Conservation (phyloP, 768 basidiomycete species). For the Trametes cinnabarina region DNA sequence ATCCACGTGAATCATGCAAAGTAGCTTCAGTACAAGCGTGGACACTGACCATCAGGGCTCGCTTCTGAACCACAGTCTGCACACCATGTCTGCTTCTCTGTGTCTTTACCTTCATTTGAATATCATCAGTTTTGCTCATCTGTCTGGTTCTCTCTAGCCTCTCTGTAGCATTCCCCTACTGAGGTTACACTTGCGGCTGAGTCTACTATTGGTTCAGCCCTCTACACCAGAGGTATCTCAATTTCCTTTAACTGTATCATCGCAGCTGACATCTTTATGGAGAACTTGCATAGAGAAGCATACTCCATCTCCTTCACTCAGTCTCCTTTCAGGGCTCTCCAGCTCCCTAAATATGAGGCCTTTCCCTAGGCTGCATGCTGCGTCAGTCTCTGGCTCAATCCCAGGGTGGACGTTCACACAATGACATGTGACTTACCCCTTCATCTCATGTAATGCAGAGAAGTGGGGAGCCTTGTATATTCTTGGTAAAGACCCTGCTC, state of each 20-base stretch:
- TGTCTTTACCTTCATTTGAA: not conserved
- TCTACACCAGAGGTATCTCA: slow-evolving; percentile 3
- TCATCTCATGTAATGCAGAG: slow-evolving; percentile 27
- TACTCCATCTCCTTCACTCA: slow-evolving; percentile 10
- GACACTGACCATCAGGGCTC: not conserved
- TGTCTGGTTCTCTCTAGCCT: slow-evolving; percentile 7
- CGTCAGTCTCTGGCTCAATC: not conserved
- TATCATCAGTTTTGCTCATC: slow-evolving; percentile 6
- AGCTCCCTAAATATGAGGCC: slow-evolving; percentile 8
- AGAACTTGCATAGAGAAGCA: not conserved
- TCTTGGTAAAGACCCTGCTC: slow-evolving; percentile 2
- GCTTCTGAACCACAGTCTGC: not conserved
- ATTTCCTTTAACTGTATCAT: not conserved
- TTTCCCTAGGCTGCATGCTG: not conserved
- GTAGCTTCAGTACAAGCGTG: not conserved
- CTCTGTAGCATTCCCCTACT: slow-evolving; percentile 10
- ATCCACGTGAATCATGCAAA: not conserved
- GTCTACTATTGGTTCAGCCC: slow-evolving; percentile 13
- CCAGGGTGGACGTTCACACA: not conserved
- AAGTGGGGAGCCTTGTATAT: slow-evolving; percentile 27
- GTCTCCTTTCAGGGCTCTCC: not conserved
- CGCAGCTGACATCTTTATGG: slow-evolving; percentile 11
- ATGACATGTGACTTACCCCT: slow-evolving; percentile 27
- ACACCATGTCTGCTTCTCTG: not conserved
- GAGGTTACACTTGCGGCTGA: slow-evolving; percentile 10